phyloP scores from a whole-genome alignment of 306 rosid genomes.

The Gleditsia sinensis region DNA sequence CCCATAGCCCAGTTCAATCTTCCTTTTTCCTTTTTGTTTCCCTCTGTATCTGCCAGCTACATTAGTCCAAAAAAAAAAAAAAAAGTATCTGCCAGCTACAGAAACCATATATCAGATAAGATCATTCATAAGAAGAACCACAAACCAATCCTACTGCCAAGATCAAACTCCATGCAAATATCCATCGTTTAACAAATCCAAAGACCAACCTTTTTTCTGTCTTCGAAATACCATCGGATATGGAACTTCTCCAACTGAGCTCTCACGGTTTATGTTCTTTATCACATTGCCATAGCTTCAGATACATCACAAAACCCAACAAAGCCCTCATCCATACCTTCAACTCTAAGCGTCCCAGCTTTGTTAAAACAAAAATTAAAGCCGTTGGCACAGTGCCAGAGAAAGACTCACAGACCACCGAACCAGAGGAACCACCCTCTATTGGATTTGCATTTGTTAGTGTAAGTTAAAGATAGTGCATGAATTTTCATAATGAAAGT shows the following conservation, averaged over 20 bases:
- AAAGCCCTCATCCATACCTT: slow-evolving; percentile 34
- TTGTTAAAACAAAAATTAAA: slow-evolving; percentile 48
- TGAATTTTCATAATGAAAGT: not conserved
- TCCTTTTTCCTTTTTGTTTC: too few species aligned
- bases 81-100: too few species aligned
- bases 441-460: slow-evolving; percentile 75
- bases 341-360: slow-evolving; percentile 36
- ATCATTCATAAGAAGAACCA: slow-evolving; percentile 29
- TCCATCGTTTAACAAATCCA: slow-evolving; percentile 11
- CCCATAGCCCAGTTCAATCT: too few species aligned
- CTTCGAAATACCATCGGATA: not conserved
- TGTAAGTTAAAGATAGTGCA: slow-evolving; percentile 51
- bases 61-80: too few species aligned
- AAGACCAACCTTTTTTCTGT: not conserved
- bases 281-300: slow-evolving; percentile 42
- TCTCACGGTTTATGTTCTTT: slow-evolving; percentile 34
- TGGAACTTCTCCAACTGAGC: slow-evolving; percentile 45
- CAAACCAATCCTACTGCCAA: slow-evolving; percentile 9
- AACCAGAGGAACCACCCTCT: slow-evolving; percentile 52
- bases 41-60: too few species aligned
- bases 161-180: not conserved
- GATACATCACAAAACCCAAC: slow-evolving; percentile 38
- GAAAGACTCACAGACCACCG: slow-evolving; percentile 48
- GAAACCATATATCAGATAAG: slow-evolving; percentile 42
- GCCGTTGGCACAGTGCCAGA: slow-evolving; percentile 67